These are phyloP conservation scores for Solanum piurae DNA, from an alignment of 257 asterid species.

Conservation along the genomic window DNA sequence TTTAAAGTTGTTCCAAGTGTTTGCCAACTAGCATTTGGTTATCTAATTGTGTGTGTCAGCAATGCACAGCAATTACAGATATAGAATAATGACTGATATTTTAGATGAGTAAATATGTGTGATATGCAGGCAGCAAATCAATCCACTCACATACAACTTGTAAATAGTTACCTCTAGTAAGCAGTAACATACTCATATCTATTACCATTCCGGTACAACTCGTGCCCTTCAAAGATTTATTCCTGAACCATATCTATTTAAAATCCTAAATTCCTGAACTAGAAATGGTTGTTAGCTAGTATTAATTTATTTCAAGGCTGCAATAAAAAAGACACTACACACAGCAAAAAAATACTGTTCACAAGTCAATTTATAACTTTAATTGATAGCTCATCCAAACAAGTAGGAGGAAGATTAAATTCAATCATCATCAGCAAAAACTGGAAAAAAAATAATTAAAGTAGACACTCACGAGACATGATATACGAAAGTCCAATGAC, in stretches of 20 bases:
- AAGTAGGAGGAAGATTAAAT: background rate
- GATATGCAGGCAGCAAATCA: background rate
- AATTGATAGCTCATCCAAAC: background rate
- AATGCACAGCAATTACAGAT: background rate
- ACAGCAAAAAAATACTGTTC: background rate
- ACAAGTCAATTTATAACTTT: background rate
- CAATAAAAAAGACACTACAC: background rate
- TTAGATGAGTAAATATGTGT: background rate
- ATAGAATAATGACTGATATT: background rate
- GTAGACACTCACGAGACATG: constrained; percentile 32
- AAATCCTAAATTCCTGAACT: background rate
- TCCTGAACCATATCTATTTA: background rate
- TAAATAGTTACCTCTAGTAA: background rate
- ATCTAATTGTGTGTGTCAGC: background rate
- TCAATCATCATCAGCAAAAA: background rate
- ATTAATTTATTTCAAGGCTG: background rate
- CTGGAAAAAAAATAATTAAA: background rate
- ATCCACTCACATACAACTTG: background rate
- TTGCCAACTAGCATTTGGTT: background rate
- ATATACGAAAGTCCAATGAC: constrained; percentile 41
- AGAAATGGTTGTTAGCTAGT: background rate
- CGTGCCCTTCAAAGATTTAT: background rate
- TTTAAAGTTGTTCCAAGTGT: background rate
- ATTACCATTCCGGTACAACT: background rate
- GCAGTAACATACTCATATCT: background rate